Conservation (phyloP, 139 green algal species). For the Desmodesmus armatus region DNA sequence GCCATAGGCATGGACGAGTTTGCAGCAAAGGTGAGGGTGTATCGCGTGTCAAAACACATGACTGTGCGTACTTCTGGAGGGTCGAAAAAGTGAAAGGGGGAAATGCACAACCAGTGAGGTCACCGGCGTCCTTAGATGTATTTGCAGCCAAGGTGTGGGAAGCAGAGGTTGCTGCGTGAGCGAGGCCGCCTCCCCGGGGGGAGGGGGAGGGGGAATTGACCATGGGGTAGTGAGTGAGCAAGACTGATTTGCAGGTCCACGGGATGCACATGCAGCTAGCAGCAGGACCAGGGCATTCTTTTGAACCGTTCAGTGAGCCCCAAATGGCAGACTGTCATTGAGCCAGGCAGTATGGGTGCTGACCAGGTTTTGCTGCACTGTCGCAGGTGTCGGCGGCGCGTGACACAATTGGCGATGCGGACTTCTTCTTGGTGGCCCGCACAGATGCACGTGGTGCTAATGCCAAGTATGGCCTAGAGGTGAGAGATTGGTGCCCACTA, state of each 20-base stretch:
- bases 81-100: too few relatives aligned
- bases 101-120: too few relatives aligned
- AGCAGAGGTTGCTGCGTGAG: too few relatives aligned
- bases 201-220: too few relatives aligned
- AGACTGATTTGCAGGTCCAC: background rate
- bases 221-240: too few relatives aligned
- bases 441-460: constrained; percentile 72
- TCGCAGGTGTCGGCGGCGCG: constrained; percentile 73
- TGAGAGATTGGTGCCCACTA: too few relatives aligned
- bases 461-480: constrained; percentile 78
- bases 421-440: constrained; percentile 89
- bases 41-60: too few relatives aligned
- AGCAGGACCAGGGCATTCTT: background rate
- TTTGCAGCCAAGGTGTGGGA: too few relatives aligned
- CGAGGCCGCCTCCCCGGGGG: too few relatives aligned
- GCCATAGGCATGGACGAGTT: constrained; percentile 74
- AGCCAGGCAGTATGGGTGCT: too few relatives aligned
- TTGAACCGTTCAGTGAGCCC: background rate
- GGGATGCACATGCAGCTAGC: background rate
- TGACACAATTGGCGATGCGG: constrained; percentile 75
- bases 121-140: too few relatives aligned
- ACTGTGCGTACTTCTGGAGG: too few relatives aligned
- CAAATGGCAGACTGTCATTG: background rate
- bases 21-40: constrained; percentile 71
- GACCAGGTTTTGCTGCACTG: background rate